These are phyloP conservation scores for Mycena galericulata DNA, from an alignment of 768 basidiomycete species.

Conservation along the genomic window DNA sequence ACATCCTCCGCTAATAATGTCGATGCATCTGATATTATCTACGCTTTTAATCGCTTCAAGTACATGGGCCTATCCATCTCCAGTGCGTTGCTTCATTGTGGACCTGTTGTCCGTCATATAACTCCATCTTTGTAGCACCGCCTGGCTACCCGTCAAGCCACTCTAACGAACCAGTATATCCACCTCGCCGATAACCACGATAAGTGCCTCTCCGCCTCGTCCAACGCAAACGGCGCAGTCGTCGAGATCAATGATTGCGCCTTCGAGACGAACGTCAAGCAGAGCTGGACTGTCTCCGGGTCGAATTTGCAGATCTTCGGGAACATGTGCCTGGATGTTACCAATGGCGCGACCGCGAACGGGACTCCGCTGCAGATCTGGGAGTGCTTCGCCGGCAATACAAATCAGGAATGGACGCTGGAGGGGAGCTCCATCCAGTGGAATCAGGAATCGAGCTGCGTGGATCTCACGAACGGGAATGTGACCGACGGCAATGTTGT, in stretches of 20 bases:
- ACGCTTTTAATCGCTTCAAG: no score
- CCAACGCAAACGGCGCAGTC: constrained; percentile 39
- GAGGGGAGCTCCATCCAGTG: constrained; percentile 19
- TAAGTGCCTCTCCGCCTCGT: constrained; percentile 39
- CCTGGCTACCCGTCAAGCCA: not conserved
- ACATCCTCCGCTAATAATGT: no score
- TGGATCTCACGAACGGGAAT: constrained; percentile 24
- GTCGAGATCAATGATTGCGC: constrained; percentile 33
- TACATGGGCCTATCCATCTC: no score
- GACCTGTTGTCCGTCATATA: no score
- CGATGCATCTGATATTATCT: no score
- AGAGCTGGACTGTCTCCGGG: constrained; percentile 38
- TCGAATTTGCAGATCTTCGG: constrained; percentile 33
- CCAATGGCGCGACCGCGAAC: constrained; percentile 1
- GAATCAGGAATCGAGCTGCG: constrained; percentile 7
- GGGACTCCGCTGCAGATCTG: constrained; percentile 29
- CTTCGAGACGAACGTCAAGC: constrained; percentile 31
- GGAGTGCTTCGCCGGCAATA: constrained; percentile 32
- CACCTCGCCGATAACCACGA: constrained; percentile 16
- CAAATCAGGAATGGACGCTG: constrained; percentile 36
- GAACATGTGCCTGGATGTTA: constrained; percentile 39
- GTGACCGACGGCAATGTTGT: constrained; percentile 21
- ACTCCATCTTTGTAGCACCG: not conserved
- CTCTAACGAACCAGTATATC: constrained; percentile 9
- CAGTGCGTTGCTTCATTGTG: no score